Conservation (phyloP, 331 rosid genomes). For the Malus hybrid region DNA sequence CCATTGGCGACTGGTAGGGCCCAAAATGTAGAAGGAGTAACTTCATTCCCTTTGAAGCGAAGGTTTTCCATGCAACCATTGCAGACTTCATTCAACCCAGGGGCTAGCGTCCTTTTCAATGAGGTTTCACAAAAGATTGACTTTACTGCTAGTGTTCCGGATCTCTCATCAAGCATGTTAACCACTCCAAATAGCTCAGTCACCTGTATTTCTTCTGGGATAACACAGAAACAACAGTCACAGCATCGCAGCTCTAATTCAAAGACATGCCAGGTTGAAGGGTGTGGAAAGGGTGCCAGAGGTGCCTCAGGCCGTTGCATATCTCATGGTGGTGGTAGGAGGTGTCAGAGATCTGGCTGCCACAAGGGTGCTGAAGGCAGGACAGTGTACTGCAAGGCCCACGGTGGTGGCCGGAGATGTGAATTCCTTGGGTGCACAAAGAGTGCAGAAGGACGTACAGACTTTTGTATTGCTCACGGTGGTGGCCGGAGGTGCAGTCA, state of each 20-base stretch:
- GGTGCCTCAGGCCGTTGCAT: slow-evolving; percentile 95
- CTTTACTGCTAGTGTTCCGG: slow-evolving; percentile 31
- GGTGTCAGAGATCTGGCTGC: slow-evolving; percentile 86
- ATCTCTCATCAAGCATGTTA: slow-evolving; percentile 36
- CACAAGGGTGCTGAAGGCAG: slow-evolving; percentile 96
- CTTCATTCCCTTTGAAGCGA: slow-evolving; percentile 47
- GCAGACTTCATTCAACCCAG: slow-evolving; percentile 20
- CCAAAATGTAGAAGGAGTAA: slow-evolving; percentile 54
- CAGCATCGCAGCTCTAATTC: slow-evolving; percentile 49
- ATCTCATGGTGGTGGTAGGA: slow-evolving; percentile 93
- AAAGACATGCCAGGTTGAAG: slow-evolving; percentile 74
- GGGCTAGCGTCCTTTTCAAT: slow-evolving; percentile 27
- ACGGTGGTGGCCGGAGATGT: slow-evolving; percentile 93
- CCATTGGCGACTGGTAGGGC: slow-evolving; percentile 24
- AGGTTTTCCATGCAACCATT: slow-evolving; percentile 22
- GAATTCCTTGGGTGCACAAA: slow-evolving; percentile 90
- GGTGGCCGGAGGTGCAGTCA: slow-evolving; percentile 88
- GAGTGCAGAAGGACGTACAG: slow-evolving; percentile 98
- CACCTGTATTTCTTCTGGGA: slow-evolving; percentile 57
- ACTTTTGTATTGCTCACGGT: slow-evolving; percentile 92
- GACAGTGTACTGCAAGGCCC: slow-evolving; percentile 93
- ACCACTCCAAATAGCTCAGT: slow-evolving; percentile 63
- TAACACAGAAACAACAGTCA: slow-evolving; percentile 44
- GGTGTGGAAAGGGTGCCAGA: slow-evolving; percentile 94
- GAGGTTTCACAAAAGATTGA: slow-evolving; percentile 36